A percentile compares a stretch with the other conserved stretches of the same genome.
Conservation (phyloP, 1,139 yeast genomes). For the Saccharomyces uvarum region DNA sequence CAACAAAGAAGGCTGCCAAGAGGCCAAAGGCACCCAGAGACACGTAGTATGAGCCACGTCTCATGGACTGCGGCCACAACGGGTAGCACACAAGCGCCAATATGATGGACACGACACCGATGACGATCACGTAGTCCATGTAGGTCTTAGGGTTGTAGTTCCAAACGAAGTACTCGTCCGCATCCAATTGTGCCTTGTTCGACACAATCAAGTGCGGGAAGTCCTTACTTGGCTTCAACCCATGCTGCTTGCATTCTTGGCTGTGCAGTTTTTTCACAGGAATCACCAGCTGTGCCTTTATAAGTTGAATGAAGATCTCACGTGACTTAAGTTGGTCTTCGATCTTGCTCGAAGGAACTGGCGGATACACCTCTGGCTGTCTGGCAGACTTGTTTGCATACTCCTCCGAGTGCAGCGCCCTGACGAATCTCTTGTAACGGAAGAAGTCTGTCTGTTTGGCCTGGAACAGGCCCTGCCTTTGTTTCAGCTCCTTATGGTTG, state of each 20-base stretch:
- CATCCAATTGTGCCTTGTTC: slow-evolving; percentile 61
- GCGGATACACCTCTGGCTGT: slow-evolving; percentile 52
- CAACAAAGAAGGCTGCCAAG: slow-evolving; percentile 63
- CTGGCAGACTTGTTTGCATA: slow-evolving; percentile 52
- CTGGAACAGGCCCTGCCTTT: slow-evolving; percentile 69
- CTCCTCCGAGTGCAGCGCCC: slow-evolving; percentile 71
- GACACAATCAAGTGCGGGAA: slow-evolving; percentile 64
- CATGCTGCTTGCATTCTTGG: slow-evolving; percentile 57
- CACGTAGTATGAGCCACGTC: slow-evolving; percentile 83
- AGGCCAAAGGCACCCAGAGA: slow-evolving; percentile 72
- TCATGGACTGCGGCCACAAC: slow-evolving; percentile 88
- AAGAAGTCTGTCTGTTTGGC: slow-evolving; percentile 72
- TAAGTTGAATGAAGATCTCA: slow-evolving; percentile 56
- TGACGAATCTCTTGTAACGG: slow-evolving; percentile 71
- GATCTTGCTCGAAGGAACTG: slow-evolving; percentile 32
- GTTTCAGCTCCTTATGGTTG: slow-evolving; percentile 57
- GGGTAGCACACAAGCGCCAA: slow-evolving; percentile 85
- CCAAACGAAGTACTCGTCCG: slow-evolving; percentile 87
- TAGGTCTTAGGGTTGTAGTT: slow-evolving; percentile 72
- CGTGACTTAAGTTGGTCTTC: slow-evolving; percentile 44
- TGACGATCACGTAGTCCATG: slow-evolving; percentile 54
- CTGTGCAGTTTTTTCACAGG: slow-evolving; percentile 71
- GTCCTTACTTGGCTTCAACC: slow-evolving; percentile 61
- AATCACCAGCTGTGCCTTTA: slow-evolving; percentile 64
- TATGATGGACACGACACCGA: slow-evolving; percentile 55